A percentile compares a stretch with the other conserved stretches of the same genome.
Conservation (phyloP, 2,329 filamentous ascomycete species). For the Verticillium dahliae region DNA sequence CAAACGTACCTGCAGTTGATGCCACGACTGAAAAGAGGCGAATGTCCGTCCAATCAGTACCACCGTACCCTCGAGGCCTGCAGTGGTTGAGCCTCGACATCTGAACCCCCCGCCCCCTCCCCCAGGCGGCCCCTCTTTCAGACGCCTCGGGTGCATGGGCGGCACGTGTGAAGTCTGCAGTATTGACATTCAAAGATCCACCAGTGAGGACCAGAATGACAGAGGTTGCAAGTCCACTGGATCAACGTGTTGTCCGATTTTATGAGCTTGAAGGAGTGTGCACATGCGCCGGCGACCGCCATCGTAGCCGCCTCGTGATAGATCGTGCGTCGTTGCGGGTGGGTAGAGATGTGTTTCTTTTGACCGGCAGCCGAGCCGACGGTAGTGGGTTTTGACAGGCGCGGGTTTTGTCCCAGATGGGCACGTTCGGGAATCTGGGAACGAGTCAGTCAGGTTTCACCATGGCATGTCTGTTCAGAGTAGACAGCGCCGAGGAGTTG, state of each 20-base stretch:
- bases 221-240: constrained; percentile 60
- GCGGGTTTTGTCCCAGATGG: background rate
- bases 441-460: background rate
- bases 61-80: constrained; percentile 1
- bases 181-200: constrained; percentile 64
- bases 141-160: constrained; percentile 41
- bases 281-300: constrained; percentile 51
- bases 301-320: constrained; percentile 25
- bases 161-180: constrained; percentile 60
- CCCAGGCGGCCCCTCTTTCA: constrained; percentile 12
- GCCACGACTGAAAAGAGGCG: background rate
- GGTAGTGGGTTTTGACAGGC: background rate
- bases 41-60: constrained; percentile 3
- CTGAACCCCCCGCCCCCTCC: too few species aligned
- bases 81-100: background rate
- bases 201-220: constrained; percentile 59
- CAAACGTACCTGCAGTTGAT: constrained; percentile 3
- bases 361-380: background rate
- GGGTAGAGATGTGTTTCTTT: background rate
- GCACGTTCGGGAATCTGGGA: background rate
- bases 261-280: constrained; percentile 58
- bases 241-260: constrained; percentile 61
- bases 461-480: background rate
- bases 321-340: background rate
- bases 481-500: background rate